Evolutionary conservation across 306 rosid genomes (phyloP).

Genomic region (Quercus mongolica): DNA sequence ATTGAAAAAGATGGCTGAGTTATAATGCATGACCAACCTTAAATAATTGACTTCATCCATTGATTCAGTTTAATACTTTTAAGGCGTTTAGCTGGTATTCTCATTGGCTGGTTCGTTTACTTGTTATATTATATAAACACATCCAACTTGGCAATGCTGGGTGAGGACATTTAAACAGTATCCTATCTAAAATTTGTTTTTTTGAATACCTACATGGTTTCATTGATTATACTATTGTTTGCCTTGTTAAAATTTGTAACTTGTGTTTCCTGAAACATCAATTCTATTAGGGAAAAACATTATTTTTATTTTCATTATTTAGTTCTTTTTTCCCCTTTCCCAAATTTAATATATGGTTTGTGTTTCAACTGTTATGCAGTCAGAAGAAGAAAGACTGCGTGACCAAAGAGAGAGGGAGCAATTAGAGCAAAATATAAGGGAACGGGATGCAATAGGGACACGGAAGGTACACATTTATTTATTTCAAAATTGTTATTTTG

Average conservation of each 20-base stretch:
- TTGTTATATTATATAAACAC: neutral
- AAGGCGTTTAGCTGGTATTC: constrained; percentile 9
- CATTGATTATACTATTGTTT: constrained; percentile 5
- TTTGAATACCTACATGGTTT: neutral
- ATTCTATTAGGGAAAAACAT: constrained; percentile 12
- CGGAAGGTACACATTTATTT: constrained; percentile 53
- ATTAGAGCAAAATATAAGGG: constrained; percentile 73
- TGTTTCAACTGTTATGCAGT: constrained; percentile 43
- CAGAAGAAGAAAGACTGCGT: constrained; percentile 83
- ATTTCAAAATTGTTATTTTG: neutral
- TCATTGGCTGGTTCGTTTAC: neutral
- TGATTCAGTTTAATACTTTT: constrained; percentile 9
- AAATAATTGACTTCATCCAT: neutral
- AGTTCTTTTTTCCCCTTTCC: neutral
- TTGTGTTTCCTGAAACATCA: neutral
- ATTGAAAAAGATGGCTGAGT: neutral
- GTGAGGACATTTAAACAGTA: neutral
- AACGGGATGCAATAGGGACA: constrained; percentile 73
- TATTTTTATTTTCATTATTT: neutral
- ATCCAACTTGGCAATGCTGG: neutral
- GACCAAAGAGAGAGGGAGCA: constrained; percentile 94
- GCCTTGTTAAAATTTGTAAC: neutral
- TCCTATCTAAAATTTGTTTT: neutral
- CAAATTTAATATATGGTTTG: constrained; percentile 2
- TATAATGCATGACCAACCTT: neutral